A percentile compares a stretch with the other conserved stretches of the same genome.
Conservation (phyloP, 2,329 filamentous ascomycete genomes). For the Periconia digitata region DNA sequence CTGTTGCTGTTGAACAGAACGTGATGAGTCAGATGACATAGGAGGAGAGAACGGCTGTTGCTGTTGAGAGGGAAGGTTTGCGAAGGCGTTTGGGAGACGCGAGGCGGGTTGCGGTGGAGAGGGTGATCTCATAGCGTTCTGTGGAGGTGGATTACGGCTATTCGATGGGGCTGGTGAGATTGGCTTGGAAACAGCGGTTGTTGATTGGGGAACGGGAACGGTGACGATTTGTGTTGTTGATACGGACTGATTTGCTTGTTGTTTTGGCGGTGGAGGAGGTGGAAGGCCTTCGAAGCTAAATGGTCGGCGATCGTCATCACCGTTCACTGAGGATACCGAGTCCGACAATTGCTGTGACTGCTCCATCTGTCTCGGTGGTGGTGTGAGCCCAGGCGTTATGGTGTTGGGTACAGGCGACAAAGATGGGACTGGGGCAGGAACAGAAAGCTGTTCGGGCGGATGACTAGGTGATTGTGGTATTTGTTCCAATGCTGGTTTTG, state of each 20-base stretch:
- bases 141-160: not conserved
- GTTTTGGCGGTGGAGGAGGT: constrained; percentile 5
- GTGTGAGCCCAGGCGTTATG: constrained; percentile 34
- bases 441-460: not conserved
- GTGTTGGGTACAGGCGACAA: constrained; percentile 15
- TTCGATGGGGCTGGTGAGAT: constrained; percentile 1
- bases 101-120: constrained; percentile 11
- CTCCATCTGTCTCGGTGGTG: constrained; percentile 25
- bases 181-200: not conserved
- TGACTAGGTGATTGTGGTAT: too few relatives aligned
- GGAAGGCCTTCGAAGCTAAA: constrained; percentile 30
- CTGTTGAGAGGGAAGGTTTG: constrained; percentile 6
- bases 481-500: constrained; percentile 4
- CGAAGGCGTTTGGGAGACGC: constrained; percentile 4
- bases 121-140: not conserved
- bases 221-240: constrained; percentile 4
- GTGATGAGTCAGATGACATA: constrained; percentile 8
- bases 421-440: not conserved
- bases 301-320: constrained; percentile 18
- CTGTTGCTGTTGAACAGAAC: not conserved
- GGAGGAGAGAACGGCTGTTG: not conserved
- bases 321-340: constrained; percentile 27
- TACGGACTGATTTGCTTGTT: constrained; percentile 5
- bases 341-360: constrained; percentile 14
- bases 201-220: constrained; percentile 5